phyloP scores from a whole-genome alignment of 2,329 filamentous ascomycete genomes.

The Colletotrichum costaricense region DNA sequence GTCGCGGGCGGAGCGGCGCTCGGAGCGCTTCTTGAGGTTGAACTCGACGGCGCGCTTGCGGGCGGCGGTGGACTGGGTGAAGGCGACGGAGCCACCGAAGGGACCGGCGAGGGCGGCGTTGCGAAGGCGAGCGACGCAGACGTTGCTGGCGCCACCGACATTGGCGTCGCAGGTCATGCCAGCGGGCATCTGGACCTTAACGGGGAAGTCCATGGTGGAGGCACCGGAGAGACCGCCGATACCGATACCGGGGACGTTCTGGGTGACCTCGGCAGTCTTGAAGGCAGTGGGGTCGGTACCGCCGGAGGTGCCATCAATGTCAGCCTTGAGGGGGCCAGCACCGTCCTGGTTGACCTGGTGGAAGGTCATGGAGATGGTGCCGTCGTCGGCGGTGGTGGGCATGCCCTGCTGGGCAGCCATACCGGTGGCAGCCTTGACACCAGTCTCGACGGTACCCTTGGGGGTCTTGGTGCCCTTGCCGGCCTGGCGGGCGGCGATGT shows the following conservation, averaged over 20 bases:
- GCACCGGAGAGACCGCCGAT: slow-evolving; percentile 68
- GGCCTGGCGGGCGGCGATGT: slow-evolving; percentile 28
- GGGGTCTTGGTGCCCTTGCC: slow-evolving; percentile 35
- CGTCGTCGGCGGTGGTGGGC: slow-evolving; percentile 74
- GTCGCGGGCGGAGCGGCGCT: slow-evolving; percentile 36
- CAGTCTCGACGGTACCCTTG: slow-evolving; percentile 55
- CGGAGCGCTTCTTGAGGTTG: slow-evolving; percentile 49
- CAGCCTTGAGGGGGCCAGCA: slow-evolving; percentile 70
- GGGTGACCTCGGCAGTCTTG: slow-evolving; percentile 66
- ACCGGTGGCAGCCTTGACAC: slow-evolving; percentile 65
- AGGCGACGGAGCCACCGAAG: slow-evolving; percentile 74
- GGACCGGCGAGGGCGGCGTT: slow-evolving; percentile 72
- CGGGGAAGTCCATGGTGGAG: slow-evolving; percentile 71
- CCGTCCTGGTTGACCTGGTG: slow-evolving; percentile 80
- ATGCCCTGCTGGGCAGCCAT: slow-evolving; percentile 75
- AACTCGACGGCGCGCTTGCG: slow-evolving; percentile 72
- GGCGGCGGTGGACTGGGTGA: slow-evolving; percentile 69
- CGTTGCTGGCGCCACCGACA: slow-evolving; percentile 68
- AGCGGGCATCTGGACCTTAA: slow-evolving; percentile 72
- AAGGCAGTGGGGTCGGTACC: slow-evolving; percentile 71
- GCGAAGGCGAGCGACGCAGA: slow-evolving; percentile 73
- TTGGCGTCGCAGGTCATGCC: slow-evolving; percentile 74
- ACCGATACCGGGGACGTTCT: slow-evolving; percentile 69
- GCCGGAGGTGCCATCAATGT: slow-evolving; percentile 71
- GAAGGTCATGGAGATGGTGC: slow-evolving; percentile 71